Percentiles rank a stretch among this genome's conserved stretches.
Evolutionary conservation across 495 filamentous ascomycete species (phyloP).

Genomic region (Jackrogersella minutella): DNA sequence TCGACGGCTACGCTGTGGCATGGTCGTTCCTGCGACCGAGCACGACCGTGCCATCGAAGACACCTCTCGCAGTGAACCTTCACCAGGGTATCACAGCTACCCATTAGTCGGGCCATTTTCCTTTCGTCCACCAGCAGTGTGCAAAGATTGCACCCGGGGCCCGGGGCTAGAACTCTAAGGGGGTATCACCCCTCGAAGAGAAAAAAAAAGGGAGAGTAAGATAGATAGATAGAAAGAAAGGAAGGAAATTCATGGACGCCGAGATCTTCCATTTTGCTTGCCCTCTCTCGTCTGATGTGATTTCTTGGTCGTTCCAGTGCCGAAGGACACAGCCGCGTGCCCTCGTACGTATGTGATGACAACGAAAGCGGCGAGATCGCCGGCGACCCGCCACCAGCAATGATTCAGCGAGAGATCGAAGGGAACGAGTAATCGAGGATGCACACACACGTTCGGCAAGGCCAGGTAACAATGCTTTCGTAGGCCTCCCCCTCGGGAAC

Average conservation of each 20-base stretch:
- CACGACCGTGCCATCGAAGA: slow-evolving; percentile 21
- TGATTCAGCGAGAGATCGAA: too few species aligned
- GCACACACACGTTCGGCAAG: neutral
- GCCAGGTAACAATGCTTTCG: neutral
- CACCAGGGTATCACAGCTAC: slow-evolving; percentile 16
- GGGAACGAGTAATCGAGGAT: too few species aligned
- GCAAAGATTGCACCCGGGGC: neutral
- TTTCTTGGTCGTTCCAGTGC: too few species aligned
- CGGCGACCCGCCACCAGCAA: too few species aligned
- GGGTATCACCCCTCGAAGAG: slow-evolving; percentile 10
- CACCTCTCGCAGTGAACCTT: slow-evolving; percentile 7
- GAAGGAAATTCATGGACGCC: neutral
- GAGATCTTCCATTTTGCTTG: neutral
- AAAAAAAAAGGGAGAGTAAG: neutral
- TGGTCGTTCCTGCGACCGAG: slow-evolving; percentile 6
- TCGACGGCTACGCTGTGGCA: slow-evolving; percentile 29
- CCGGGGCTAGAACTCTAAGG: slow-evolving; percentile 16
- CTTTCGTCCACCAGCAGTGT: slow-evolving; percentile 7
- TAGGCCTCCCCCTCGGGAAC: neutral
- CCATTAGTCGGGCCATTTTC: slow-evolving; percentile 8
- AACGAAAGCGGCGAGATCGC: too few species aligned
- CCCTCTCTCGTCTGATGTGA: neutral
- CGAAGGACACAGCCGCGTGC: slow-evolving; percentile 19
- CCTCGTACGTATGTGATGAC: slow-evolving; percentile 12
- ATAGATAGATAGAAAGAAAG: neutral